These are phyloP conservation scores for Kwoniella botswanensis DNA, from an alignment of 768 basidiomycete genomes.

Conservation along the genomic window DNA sequence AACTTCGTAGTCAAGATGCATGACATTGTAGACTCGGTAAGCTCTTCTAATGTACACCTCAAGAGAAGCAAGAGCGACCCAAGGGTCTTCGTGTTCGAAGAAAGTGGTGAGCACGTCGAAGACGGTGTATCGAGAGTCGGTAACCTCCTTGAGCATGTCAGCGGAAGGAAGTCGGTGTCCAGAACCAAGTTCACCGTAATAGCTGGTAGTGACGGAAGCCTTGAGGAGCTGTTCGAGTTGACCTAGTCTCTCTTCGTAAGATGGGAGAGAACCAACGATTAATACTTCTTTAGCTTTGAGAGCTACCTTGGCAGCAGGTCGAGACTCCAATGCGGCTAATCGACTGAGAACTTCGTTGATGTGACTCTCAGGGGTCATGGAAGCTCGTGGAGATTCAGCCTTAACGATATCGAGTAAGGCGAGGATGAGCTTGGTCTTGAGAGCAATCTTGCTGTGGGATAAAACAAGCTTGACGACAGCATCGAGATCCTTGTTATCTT, in stretches of 20 bases:
- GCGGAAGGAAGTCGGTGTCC: slow-evolving; percentile 77
- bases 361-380: slow-evolving; percentile 74
- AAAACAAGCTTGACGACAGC: slow-evolving; percentile 82
- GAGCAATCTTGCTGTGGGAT: slow-evolving; percentile 92
- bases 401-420: slow-evolving; percentile 89
- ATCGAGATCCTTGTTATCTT: slow-evolving; percentile 91
- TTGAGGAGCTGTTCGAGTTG: slow-evolving; percentile 96
- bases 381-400: slow-evolving; percentile 67
- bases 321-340: slow-evolving; percentile 84
- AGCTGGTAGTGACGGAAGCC: slow-evolving; percentile 80
- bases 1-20: slow-evolving; percentile 93
- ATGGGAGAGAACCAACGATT: slow-evolving; percentile 94
- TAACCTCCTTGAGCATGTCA: slow-evolving; percentile 87
- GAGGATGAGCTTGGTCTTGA: slow-evolving; percentile 86
- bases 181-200: slow-evolving; percentile 82
- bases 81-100: slow-evolving; percentile 83
- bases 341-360: slow-evolving; percentile 78
- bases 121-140: slow-evolving; percentile 94
- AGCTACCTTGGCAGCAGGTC: slow-evolving; percentile 89
- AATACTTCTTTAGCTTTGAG: slow-evolving; percentile 96
- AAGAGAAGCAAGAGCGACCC: slow-evolving; percentile 86
- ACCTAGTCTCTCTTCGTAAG: slow-evolving; percentile 87
- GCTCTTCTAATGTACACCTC: slow-evolving; percentile 96
- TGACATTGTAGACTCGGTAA: slow-evolving; percentile 88
- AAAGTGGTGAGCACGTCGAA: slow-evolving; percentile 96